Conservation (phyloP, 108 stramenopile genomes). For the Cylindrotheca closterium region DNA sequence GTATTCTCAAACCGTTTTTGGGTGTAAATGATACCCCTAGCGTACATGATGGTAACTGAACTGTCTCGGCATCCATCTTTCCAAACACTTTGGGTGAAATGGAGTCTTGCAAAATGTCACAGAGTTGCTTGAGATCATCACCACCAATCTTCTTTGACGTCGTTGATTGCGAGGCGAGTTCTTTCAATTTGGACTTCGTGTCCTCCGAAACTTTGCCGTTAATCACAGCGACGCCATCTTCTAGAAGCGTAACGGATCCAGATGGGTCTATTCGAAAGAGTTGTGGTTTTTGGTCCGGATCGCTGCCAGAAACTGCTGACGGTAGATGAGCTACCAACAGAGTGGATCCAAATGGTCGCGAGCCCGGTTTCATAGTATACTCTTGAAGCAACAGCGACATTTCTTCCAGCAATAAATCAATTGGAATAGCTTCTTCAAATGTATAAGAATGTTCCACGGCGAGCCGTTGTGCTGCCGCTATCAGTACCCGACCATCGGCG, state of each 20-base stretch:
- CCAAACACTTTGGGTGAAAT: background rate
- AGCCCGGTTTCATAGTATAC: constrained; percentile 78
- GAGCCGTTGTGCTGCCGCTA: constrained; percentile 59
- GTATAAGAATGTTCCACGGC: constrained; percentile 72
- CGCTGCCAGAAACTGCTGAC: background rate
- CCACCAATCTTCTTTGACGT: background rate
- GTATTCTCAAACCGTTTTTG: constrained; percentile 14
- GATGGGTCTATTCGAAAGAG: constrained; percentile 78
- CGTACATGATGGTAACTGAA: constrained; percentile 11
- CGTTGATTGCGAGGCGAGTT: background rate
- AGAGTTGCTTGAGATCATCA: constrained; percentile 10
- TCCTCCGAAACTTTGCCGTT: constrained; percentile 14
- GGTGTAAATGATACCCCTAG: constrained; percentile 16
- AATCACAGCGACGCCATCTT: constrained; percentile 10
- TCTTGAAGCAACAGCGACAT: constrained; percentile 68
- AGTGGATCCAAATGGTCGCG: constrained; percentile 73
- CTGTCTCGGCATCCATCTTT: background rate
- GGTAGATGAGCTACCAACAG: constrained; percentile 60
- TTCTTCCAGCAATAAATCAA: constrained; percentile 61
- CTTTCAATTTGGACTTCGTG: constrained; percentile 9
- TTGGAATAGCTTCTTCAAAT: constrained; percentile 65
- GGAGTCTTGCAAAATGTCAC: constrained; percentile 17
- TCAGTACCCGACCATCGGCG: constrained; percentile 75
- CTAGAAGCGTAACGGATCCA: constrained; percentile 31
- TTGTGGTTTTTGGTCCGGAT: constrained; percentile 17